Conservation (phyloP, 75 land plant species). For the Sequoia sempervirens region DNA sequence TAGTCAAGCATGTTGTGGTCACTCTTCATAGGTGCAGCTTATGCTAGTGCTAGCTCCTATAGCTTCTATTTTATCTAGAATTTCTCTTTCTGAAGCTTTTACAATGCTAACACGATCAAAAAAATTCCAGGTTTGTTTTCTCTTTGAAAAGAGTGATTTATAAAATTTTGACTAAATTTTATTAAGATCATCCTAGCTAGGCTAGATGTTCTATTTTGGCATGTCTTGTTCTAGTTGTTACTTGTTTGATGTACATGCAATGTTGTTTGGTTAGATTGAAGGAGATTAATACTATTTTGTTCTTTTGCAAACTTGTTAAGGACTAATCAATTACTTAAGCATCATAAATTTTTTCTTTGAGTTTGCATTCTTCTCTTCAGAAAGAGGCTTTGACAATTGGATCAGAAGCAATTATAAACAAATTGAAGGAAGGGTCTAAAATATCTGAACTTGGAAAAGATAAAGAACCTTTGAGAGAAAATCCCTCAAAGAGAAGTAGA, state of each 20-base stretch:
- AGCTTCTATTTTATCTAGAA: conserved; percentile 93
- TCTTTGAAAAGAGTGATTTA: background rate
- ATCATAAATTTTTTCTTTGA: background rate
- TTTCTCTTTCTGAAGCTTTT: conserved; percentile 92
- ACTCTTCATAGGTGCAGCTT: conserved; percentile 69
- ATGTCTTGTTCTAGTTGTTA: background rate
- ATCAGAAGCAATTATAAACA: conserved; percentile 15
- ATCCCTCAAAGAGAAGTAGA: conserved; percentile 58
- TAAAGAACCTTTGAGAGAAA: conserved; percentile 56
- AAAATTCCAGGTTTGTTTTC: conserved; percentile 52
- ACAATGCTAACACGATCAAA: conserved; percentile 79
- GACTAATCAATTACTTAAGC: background rate
- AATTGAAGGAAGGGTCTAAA: conserved; percentile 29
- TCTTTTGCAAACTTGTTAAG: background rate
- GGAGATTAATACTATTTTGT: background rate
- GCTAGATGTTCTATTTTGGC: background rate
- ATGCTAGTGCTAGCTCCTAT: conserved; percentile 99
- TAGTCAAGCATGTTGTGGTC: background rate
- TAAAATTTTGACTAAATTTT: background rate
- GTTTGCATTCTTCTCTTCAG: background rate
- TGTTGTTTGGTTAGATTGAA: background rate
- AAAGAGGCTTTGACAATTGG: background rate
- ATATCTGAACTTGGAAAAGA: conserved; percentile 27
- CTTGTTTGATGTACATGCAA: background rate
- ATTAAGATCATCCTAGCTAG: background rate